Conservation (phyloP, 495 filamentous ascomycete species). For the Durotheca rogersii region DNA sequence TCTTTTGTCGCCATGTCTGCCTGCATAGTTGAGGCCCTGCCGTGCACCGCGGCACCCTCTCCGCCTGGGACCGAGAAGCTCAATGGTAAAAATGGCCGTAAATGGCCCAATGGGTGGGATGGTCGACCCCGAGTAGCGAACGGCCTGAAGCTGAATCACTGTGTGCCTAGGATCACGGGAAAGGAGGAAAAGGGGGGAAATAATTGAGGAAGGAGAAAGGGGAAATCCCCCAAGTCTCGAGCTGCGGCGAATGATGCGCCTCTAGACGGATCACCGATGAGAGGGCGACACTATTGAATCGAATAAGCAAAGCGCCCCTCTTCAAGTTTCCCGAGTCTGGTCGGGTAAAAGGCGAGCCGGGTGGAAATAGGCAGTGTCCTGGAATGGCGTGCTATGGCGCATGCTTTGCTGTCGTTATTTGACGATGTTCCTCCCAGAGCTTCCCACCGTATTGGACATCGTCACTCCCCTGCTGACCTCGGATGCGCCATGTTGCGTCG, state of each 20-base stretch:
- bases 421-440: constrained; percentile 10
- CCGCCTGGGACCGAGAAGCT: not conserved
- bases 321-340: not conserved
- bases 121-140: not conserved
- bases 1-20: no score
- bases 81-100: not conserved
- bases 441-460: no score
- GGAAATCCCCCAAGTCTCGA: no score
- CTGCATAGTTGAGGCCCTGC: no score
- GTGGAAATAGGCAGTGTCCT: not conserved
- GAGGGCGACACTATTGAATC: not conserved
- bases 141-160: constrained; percentile 1
- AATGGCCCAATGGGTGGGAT: constrained; percentile 9
- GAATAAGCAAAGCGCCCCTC: not conserved
- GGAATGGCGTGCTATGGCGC: constrained; percentile 23
- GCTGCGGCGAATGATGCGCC: no score
- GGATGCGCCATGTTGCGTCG: constrained; percentile 21
- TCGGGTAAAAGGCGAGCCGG: constrained; percentile 14
- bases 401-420: constrained; percentile 10
- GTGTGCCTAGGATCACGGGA: not conserved
- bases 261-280: no score
- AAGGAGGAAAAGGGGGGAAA: not conserved
- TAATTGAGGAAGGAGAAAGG: not conserved
- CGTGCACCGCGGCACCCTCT: no score
- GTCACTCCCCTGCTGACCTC: constrained; percentile 9